Evolutionary conservation across 2,329 filamentous ascomycete genomes (phyloP).

Genomic region (Pseudopithomyces maydicus): DNA sequence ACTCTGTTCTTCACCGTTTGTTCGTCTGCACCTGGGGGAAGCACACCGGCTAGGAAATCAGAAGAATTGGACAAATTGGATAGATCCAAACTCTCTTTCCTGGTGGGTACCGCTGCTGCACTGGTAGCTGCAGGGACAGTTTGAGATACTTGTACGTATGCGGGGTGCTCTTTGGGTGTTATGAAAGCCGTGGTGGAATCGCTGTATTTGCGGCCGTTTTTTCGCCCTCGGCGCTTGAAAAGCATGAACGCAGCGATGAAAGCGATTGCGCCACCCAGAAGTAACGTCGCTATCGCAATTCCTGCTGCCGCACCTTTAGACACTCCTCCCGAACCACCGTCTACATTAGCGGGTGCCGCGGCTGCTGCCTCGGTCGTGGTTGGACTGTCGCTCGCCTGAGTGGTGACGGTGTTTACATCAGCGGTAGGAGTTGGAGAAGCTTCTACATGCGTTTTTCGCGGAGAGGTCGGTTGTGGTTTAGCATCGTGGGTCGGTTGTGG

Average conservation of each 20-base stretch:
- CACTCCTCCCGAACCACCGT: constrained; percentile 6
- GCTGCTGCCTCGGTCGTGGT: not conserved
- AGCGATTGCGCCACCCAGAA: constrained; percentile 35
- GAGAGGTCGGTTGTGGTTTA: not conserved
- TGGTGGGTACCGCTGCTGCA: constrained; percentile 11
- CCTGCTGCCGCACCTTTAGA: constrained; percentile 26
- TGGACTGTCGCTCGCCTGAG: not conserved
- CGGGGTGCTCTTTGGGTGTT: constrained; percentile 25
- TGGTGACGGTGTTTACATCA: not conserved
- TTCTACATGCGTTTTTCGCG: not conserved
- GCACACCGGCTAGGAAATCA: constrained; percentile 23
- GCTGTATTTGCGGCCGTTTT: constrained; percentile 13
- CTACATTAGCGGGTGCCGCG: not conserved
- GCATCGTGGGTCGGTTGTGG: not conserved
- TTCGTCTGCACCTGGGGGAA: constrained; percentile 32
- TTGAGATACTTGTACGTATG: constrained; percentile 37
- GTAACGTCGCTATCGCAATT: constrained; percentile 26
- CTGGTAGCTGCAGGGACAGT: constrained; percentile 12
- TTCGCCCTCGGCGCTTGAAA: constrained; percentile 30
- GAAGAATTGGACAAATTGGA: constrained; percentile 14
- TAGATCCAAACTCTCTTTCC: constrained; percentile 7
- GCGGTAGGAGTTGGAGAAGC: not conserved
- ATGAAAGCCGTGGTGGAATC: constrained; percentile 29
- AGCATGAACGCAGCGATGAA: constrained; percentile 34
- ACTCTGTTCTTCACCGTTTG: constrained; percentile 25